Evolutionary conservation across 768 basidiomycete species (phyloP), one percentile per base, ranked within the genome.

Genomic region (Mycena chlorophos): DNA sequence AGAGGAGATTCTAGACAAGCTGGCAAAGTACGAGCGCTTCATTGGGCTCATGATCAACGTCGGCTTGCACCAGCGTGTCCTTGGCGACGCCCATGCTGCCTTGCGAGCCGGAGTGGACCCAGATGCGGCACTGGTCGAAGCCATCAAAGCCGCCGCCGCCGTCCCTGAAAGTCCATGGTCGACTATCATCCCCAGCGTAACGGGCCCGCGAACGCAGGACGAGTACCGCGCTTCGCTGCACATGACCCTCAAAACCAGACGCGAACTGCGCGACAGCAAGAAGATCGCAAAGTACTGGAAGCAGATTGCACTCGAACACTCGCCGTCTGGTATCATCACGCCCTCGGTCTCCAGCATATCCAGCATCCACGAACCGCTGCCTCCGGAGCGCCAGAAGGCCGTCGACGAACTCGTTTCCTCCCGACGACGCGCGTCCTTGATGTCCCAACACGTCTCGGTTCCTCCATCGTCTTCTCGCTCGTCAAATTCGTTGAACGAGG

Each of bases 241-340:
- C 45, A 55, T 79, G 61, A 75, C 77, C 28, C 67, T 81, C 58
- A 74, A 72, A 49, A 66, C 74, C 45, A 73, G 80, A 47, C 73
- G 70, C 52, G 74, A 79, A 49, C 75, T 80, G 45, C 73, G 70
- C 31, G 69, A 74, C 38, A 70, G 70, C 51, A 78, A 68, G 66
- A 80, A 79, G 52, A 64, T 67, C 29, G 64, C 72, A 56, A 78
- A 76, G 46, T 80, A 77, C 39, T 81, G 76, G 76, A 80, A 78
- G 64, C 71, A 67, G 23, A 63, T 74, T 13, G 78, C 78, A 17
- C 67, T 73, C 47, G 70, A 68, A 56, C 61, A 63, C 2, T 60
- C 58, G 19, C 59, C 55, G 67, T n/a, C 46, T 52, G 30, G 54
- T 62, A 55, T 69, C 22, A 66, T 76, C 37, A 77, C 76, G 0